Conservation (phyloP, 495 filamentous ascomycete species). For the Penicillium pulvis region DNA sequence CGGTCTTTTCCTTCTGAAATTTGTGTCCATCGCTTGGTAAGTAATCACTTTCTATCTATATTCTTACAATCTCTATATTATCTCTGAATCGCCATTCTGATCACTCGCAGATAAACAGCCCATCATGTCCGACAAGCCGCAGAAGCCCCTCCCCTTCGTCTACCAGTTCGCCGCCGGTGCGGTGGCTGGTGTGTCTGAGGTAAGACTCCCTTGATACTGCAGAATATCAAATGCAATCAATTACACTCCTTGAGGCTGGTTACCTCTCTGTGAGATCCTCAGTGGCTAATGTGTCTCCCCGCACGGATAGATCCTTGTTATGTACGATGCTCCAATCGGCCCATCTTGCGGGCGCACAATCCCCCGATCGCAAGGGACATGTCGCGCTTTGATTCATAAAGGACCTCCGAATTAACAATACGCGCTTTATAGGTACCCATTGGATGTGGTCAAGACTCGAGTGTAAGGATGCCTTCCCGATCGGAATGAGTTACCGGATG, state of each 20-base stretch:
- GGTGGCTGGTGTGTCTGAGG: conserved; percentile 90
- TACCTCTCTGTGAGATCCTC: conserved; percentile 3
- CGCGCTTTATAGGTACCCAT: conserved; percentile 75
- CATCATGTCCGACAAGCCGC: conserved; percentile 58
- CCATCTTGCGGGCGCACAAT: neutral
- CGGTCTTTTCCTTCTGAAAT: conserved; percentile 1
- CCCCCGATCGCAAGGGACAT: conserved; percentile 1
- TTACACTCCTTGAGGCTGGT: neutral
- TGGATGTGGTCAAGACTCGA: conserved; percentile 98
- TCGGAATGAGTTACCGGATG: conserved; percentile 18
- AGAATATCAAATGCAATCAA: neutral
- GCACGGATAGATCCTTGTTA: conserved; percentile 73
- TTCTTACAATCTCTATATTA: neutral
- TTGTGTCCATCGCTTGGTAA: conserved; percentile 18
- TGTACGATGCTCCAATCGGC: conserved; percentile 55
- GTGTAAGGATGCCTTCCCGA: conserved; percentile 61
- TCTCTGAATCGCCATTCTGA: conserved; percentile 4
- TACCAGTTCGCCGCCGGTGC: conserved; percentile 90
- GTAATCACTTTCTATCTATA: conserved; percentile 1
- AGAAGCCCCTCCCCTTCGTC: conserved; percentile 74
- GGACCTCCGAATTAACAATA: conserved; percentile 17
- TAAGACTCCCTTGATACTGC: conserved; percentile 39
- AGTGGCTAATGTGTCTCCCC: conserved; percentile 32
- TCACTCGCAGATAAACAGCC: conserved; percentile 12
- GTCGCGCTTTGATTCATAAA: neutral